phyloP scores from a whole-genome alignment of 2,329 filamentous ascomycete genomes.

The Laburnicola sp. region DNA sequence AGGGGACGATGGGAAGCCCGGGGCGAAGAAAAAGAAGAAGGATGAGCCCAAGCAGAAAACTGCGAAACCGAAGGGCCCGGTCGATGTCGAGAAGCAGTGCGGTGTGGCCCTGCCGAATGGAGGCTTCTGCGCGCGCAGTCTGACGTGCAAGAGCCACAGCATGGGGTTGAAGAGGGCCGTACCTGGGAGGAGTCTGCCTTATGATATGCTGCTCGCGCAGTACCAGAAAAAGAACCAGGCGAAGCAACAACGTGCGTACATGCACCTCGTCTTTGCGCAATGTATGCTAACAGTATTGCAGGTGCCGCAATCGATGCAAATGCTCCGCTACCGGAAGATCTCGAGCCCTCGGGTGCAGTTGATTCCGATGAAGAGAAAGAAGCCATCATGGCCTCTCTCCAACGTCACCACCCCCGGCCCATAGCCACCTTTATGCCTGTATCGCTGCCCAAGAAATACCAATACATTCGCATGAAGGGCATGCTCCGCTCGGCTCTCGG shows the following conservation, averaged over 20 bases:
- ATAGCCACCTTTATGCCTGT: constrained; percentile 66
- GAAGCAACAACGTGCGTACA: constrained; percentile 83
- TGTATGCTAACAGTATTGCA: constrained; percentile 42
- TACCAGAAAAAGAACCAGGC: constrained; percentile 95
- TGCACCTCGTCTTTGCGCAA: background rate
- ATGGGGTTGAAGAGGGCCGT: constrained; percentile 94
- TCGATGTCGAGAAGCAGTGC: constrained; percentile 92
- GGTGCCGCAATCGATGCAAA: constrained; percentile 94
- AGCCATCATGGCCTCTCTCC: constrained; percentile 77
- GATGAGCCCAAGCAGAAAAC: constrained; percentile 84
- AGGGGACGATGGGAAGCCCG: constrained; percentile 75
- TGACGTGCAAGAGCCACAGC: constrained; percentile 93
- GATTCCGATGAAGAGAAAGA: constrained; percentile 96
- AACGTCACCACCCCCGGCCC: constrained; percentile 76
- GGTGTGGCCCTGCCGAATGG: constrained; percentile 85
- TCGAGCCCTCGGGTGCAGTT: constrained; percentile 70
- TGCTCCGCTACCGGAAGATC: constrained; percentile 83
- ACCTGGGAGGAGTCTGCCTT: constrained; percentile 81
- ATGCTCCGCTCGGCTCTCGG: constrained; percentile 64
- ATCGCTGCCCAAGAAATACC: constrained; percentile 58
- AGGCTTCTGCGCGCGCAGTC: constrained; percentile 79
- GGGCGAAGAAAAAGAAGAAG: constrained; percentile 87
- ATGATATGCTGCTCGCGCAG: constrained; percentile 78
- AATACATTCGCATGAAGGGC: constrained; percentile 65
- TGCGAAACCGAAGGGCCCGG: constrained; percentile 85